Percentiles rank a stretch among this genome's conserved stretches.
phyloP scores from a whole-genome alignment of 495 filamentous ascomycete species.

The Copromyces sp. region DNA sequence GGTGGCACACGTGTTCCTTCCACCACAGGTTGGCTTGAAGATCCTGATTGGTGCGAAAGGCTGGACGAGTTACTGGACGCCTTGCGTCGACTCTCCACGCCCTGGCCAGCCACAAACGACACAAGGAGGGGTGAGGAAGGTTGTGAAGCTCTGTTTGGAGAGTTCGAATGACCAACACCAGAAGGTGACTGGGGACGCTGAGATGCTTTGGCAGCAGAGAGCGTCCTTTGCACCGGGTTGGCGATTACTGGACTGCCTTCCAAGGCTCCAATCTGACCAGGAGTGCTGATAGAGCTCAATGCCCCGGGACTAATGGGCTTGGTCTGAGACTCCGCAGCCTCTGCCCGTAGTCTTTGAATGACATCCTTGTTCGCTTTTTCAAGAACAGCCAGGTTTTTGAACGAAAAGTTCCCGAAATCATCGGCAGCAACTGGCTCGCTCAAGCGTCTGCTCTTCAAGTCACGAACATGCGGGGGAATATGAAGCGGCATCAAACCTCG shows the following conservation, averaged over 20 bases:
- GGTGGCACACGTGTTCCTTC: constrained; percentile 55
- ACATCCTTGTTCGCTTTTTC: constrained; percentile 99
- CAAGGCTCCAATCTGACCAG: constrained; percentile 44
- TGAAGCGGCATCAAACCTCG: constrained; percentile 88
- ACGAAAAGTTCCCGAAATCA: constrained; percentile 93
- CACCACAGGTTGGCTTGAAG: constrained; percentile 65
- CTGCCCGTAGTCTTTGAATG: constrained; percentile 86
- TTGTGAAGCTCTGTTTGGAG: constrained; percentile 78
- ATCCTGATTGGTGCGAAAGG: constrained; percentile 66
- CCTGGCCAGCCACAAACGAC: constrained; percentile 73
- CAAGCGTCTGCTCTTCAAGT: constrained; percentile 71
- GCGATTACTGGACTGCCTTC: constrained; percentile 81
- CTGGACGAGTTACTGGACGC: constrained; percentile 83
- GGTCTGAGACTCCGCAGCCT: constrained; percentile 63
- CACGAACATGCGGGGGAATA: constrained; percentile 91
- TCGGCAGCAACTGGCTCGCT: constrained; percentile 84
- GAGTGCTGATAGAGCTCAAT: constrained; percentile 30
- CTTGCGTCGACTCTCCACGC: constrained; percentile 38
- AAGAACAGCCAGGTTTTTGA: constrained; percentile 93
- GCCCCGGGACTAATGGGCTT: constrained; percentile 37
- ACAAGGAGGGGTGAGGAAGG: constrained; percentile 91
- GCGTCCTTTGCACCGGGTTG: constrained; percentile 66
- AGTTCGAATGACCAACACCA: constrained; percentile 64
- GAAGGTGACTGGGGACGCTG: constrained; percentile 84
- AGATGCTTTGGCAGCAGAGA: constrained; percentile 64